Evolutionary conservation across 495 filamentous ascomycete genomes (phyloP).

Genomic region (Cairneyella variabilis): DNA sequence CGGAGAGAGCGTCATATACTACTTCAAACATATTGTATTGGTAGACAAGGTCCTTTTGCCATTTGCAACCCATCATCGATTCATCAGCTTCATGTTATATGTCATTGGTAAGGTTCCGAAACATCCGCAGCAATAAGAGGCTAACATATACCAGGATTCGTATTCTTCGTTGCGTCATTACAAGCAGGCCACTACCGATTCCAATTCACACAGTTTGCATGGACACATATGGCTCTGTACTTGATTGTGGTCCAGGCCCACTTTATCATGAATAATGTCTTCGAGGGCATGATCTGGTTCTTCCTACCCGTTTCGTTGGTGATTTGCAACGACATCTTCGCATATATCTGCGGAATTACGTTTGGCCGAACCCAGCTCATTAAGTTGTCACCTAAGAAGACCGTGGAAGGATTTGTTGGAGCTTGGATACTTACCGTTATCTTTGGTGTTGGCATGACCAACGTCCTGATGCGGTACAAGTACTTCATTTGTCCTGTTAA

Average conservation of each 20-base stretch:
- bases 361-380: slow-evolving; percentile 97
- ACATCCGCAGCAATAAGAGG: slow-evolving; percentile 10
- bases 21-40: slow-evolving; percentile 96
- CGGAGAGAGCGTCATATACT: slow-evolving; percentile 98
- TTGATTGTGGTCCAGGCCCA: slow-evolving; percentile 97
- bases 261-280: slow-evolving; percentile 99
- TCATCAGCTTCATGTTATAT: slow-evolving; percentile 97
- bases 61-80: slow-evolving; percentile 94
- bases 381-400: slow-evolving; percentile 98
- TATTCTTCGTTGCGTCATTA: slow-evolving; percentile 96
- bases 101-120: slow-evolving; percentile 66
- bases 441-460: slow-evolving; percentile 79
- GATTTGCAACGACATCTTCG: slow-evolving; percentile 98
- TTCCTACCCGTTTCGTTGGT: slow-evolving; percentile 94
- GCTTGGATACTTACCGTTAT: slow-evolving; percentile 94
- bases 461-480: slow-evolving; percentile 83
- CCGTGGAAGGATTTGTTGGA: slow-evolving; percentile 95
- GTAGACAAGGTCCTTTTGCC: slow-evolving; percentile 92
- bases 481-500: slow-evolving; percentile 99
- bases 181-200: slow-evolving; percentile 95
- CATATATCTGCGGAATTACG: slow-evolving; percentile 95
- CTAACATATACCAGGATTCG: slow-evolving; percentile 65
- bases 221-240: slow-evolving; percentile 99
- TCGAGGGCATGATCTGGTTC: slow-evolving; percentile 99
- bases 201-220: slow-evolving; percentile 98